Percentiles rank a stretch among this genome's conserved stretches.
These are phyloP conservation scores for Scheffersomyces spartinae DNA, from an alignment of 805 yeast species.

Conservation along the genomic window DNA sequence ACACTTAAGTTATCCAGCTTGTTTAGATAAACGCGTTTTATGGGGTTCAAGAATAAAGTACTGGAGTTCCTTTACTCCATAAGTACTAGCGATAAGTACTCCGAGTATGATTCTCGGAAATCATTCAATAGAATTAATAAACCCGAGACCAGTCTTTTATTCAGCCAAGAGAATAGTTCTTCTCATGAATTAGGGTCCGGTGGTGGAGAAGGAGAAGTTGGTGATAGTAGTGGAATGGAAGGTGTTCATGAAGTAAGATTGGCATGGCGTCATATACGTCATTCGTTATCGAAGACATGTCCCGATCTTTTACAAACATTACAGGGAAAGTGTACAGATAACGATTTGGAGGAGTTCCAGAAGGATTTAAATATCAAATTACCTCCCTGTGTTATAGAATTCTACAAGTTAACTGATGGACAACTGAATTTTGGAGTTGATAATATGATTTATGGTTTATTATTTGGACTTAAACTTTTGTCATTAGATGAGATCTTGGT, in stretches of 20 bases:
- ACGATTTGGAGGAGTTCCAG: conserved; percentile 77
- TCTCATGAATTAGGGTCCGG: conserved; percentile 3
- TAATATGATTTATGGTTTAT: conserved; percentile 55
- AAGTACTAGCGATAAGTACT: conserved; percentile 58
- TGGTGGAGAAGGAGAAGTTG: conserved; percentile 21
- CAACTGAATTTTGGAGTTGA: conserved; percentile 72
- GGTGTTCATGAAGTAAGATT: conserved; percentile 67
- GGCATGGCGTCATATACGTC: conserved; percentile 84
- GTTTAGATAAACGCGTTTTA: no score
- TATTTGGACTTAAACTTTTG: conserved; percentile 73
- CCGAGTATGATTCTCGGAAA: conserved; percentile 47
- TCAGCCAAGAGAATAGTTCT: no score
- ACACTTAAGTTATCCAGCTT: no score
- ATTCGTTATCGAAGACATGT: conserved; percentile 68
- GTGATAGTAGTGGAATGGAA: conserved; percentile 23
- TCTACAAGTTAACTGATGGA: conserved; percentile 79
- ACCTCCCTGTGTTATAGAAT: conserved; percentile 76
- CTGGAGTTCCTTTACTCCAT: conserved; percentile 53
- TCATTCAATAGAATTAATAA: conserved; percentile 31
- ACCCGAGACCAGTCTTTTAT: no score
- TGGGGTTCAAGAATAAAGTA: conserved; percentile 26
- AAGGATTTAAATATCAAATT: conserved; percentile 62
- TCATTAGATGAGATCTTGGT: conserved; percentile 71
- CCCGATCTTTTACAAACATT: conserved; percentile 76
- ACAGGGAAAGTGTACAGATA: conserved; percentile 65